Conservation (phyloP, 2,329 filamentous ascomycete species). For the Venturia nashicola region DNA sequence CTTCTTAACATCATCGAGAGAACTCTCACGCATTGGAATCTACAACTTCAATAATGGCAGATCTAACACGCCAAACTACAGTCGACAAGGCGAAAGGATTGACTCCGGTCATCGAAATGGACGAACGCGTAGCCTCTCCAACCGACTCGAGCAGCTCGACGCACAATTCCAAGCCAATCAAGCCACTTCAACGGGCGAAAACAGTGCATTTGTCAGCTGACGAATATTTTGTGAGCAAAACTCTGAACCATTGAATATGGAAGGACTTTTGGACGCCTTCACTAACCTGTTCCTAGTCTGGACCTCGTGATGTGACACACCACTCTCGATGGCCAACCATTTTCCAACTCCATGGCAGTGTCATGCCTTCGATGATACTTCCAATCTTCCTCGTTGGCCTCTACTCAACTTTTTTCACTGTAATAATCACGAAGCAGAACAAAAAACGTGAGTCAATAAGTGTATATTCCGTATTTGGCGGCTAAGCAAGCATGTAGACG, state of each 20-base stretch:
- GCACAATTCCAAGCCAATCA: background rate
- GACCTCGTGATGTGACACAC: slow-evolving; percentile 56
- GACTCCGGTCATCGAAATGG: background rate
- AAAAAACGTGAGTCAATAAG: background rate
- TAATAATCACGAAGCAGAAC: slow-evolving; percentile 15
- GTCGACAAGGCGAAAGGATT: background rate
- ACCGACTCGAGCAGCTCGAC: background rate
- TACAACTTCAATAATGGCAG: background rate
- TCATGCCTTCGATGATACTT: slow-evolving; percentile 61
- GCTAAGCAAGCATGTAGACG: background rate
- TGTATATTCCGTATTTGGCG: background rate
- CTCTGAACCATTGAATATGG: too few relatives aligned
- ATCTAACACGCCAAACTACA: background rate
- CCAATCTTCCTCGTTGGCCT: slow-evolving; percentile 49
- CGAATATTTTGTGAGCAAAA: background rate
- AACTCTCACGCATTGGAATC: background rate
- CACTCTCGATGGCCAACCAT: slow-evolving; percentile 70
- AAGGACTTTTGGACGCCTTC: background rate
- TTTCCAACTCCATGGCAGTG: slow-evolving; percentile 62
- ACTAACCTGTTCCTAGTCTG: slow-evolving; percentile 16
- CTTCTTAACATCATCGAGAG: background rate
- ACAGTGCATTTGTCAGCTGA: background rate
- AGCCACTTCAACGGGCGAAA: background rate
- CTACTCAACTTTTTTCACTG: slow-evolving; percentile 57
- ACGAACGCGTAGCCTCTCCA: background rate